Evolutionary conservation across 495 filamentous ascomycete species (phyloP), one percentile per base, ranked within the genome.

Genomic region (Penicillium herquei): DNA sequence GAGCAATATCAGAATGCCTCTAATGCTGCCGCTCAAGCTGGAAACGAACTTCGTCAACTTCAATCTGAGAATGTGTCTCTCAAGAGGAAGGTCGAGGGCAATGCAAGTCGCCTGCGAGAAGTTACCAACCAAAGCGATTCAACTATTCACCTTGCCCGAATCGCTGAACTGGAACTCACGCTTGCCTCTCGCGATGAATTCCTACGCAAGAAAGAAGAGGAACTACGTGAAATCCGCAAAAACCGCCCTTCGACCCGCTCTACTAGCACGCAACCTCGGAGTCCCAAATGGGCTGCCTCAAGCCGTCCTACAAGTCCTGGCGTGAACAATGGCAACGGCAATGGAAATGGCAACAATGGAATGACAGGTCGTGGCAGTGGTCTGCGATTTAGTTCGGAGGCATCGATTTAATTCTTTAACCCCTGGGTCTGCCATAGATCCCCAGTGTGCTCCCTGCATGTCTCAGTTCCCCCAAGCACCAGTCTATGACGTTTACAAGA

Each of bases 1-100:
- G 72, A 77, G 14, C 74, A 81, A 34, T 91, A 90, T 55, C 85
- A 90, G 49, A 72, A 76, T 34, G 84, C 85, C 0, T 87, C 85
- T 12, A 83, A 71, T 13, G 69, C 71, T 0, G 78, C 78, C 9
- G 73, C 69, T 13, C 79, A 84, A 39, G 68, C 81, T 14, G 66
- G 66, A 13, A 70, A 68, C 18, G 83, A 88, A 67, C 73, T 77
- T 37, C 66, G 73, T 10, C 68, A 68, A n/a, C 73, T 88, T 10
- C 64, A 71, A 35, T 63, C 61, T 9, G 70, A 76, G 37, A 78
- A 83, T 34, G 75, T 73, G 18, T 60, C 66, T 0, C 70, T 88
- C 17, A 70, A 75, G 47, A 75, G 70, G 10, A 79, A 76, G 49
- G 81, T 83, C 2, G 65, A 67, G 34, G 77, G 75, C 3, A 83